A percentile compares a stretch with the other conserved stretches of the same genome.
phyloP scores from a whole-genome alignment of 257 asterid species.

The Fraxinus pennsylvanica region DNA sequence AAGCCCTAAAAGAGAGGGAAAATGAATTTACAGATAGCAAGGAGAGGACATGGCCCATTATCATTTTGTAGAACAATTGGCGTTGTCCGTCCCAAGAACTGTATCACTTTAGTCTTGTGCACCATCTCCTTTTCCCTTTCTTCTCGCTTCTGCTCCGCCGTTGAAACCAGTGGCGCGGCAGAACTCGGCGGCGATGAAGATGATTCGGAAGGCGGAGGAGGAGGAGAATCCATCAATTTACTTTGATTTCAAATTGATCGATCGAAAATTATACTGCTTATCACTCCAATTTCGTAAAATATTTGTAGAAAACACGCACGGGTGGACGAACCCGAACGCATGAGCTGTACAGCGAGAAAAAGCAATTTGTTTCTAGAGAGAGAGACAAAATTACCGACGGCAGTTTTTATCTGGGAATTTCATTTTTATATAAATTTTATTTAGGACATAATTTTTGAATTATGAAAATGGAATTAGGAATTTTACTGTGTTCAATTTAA shows the following conservation, averaged over 20 bases:
- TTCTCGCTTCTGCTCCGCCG: conserved; percentile 36
- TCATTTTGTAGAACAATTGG: conserved; percentile 91
- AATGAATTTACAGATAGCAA: conserved; percentile 71
- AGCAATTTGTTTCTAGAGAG: background rate
- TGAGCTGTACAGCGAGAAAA: background rate
- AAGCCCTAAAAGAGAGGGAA: conserved; percentile 33
- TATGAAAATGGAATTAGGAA: too few species aligned
- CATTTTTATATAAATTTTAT: too few species aligned
- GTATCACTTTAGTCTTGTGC: conserved; percentile 72
- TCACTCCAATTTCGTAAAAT: background rate
- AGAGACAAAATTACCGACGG: background rate
- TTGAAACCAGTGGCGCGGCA: conserved; percentile 23
- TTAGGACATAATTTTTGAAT: too few species aligned
- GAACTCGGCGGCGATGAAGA: conserved; percentile 31
- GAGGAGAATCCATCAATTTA: conserved; percentile 33
- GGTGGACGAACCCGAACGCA: background rate
- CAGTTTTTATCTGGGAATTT: background rate
- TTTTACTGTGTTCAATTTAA: too few species aligned
- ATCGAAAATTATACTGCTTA: background rate
- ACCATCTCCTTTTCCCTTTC: conserved; percentile 50
- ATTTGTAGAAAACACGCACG: too few species aligned
- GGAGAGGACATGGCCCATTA: conserved; percentile 99
- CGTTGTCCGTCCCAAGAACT: conserved; percentile 79
- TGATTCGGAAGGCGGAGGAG: conserved; percentile 29
- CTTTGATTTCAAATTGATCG: background rate